Base-by-base conservation (phyloP, 2,329 filamentous ascomycete genomes). In the Rhinocladiella similis region DNA sequence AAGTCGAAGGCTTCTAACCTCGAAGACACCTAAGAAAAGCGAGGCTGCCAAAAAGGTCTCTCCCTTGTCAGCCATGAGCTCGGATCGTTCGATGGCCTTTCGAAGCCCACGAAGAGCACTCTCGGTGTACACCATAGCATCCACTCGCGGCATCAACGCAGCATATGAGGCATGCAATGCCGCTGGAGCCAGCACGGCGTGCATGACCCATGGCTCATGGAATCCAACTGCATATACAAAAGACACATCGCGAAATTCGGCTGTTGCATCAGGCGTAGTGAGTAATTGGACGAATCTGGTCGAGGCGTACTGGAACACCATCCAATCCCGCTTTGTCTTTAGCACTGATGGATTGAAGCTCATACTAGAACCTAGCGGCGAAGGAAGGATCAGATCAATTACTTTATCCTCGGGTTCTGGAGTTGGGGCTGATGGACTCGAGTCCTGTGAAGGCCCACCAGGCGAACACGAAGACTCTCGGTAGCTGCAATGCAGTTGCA, bases 401-500 rank as follows among this genome's bases (percentile, higher is more conserved):
- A 33, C 27, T 12, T 33, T 9, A 7, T 33, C 27, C 27, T 33
- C 27, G 27, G 27, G 5, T 3, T 33, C 27, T 33, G 27, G 27
- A 3, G 27, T 33, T 33, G 27, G 4, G 10, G 10, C 27, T 33
- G 27, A 12, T 33, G 27, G 10, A 9, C 5, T 33, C 10, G 27
- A 6, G 27, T 33, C 6, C 4, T 33, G 5, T 12, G 27, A 33
- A 33, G 27, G 27, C 6, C 2, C 4, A 10, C 27, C 10, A 36
- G 33, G 18, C 6, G 50, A 35, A n/a, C 45, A 20, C 20, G 49
- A 12, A 20, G 18, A 51, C 42, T 33, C 63, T 48, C 47, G 47
- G 53, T 46, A 58, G 69, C 48, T 69, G 69, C 65, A 67, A 67
- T 14, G 64, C 63, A 59, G 46, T 36, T 54, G 25, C 13, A 57